These are phyloP conservation scores for Karstenula rhodostoma DNA, from an alignment of 2,329 filamentous ascomycete species.

Conservation along the genomic window DNA sequence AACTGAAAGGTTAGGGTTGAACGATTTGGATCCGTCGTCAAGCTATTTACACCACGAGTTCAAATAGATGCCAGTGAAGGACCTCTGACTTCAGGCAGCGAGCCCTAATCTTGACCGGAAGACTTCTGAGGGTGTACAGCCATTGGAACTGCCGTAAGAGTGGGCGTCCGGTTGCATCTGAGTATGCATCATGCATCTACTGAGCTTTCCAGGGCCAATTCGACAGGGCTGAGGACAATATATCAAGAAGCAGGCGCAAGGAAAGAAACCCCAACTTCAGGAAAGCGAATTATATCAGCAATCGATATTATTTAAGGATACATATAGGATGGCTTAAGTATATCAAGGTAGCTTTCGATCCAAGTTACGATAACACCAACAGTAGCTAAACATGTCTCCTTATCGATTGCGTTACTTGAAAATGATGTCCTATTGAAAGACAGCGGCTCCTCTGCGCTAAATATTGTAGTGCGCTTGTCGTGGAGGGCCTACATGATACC, in stretches of 20 bases:
- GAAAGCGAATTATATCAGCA: no score
- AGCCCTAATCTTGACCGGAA: not conserved
- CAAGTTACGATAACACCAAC: no score
- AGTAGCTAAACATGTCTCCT: no score
- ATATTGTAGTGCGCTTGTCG: not conserved
- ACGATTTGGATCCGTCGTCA: not conserved
- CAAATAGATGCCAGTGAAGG: not conserved
- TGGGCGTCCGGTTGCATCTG: not conserved
- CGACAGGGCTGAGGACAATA: not conserved
- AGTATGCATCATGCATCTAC: not conserved
- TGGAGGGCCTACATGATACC: not conserved
- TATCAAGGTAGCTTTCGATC: no score
- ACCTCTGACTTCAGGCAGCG: not conserved
- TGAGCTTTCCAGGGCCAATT: not conserved
- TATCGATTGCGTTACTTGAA: no score
- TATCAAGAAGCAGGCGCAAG: no score
- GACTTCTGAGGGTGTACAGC: not conserved
- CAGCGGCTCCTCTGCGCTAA: no score
- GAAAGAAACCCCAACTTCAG: no score
- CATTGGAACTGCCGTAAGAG: not conserved
- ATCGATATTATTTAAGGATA: no score
- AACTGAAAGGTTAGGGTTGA: not conserved
- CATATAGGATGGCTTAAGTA: no score
- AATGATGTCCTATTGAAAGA: no score
- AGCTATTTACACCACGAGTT: not conserved